phyloP scores from a whole-genome alignment of 78 protist genomes.

The Dictyostelium intermedium region DNA sequence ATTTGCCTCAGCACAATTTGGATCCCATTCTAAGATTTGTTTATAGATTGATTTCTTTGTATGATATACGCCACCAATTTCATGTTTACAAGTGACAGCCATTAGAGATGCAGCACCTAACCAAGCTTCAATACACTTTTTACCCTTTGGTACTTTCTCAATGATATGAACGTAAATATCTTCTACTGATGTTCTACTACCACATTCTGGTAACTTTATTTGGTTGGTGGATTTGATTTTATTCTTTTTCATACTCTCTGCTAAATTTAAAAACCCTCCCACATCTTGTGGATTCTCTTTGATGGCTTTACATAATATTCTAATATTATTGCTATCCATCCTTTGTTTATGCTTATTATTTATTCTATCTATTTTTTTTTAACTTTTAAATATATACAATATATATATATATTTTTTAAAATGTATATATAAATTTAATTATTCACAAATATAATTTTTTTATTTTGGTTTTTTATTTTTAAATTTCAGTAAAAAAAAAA shows the following conservation, averaged over 20 bases:
- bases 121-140: not conserved
- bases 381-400: not conserved
- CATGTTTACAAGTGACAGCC: slow-evolving; percentile 4
- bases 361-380: not conserved
- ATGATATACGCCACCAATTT: not conserved
- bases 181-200: not conserved
- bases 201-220: not conserved
- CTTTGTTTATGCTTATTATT: not conserved
- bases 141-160: not conserved
- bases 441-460: too few species aligned
- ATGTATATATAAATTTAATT: too few species aligned
- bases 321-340: not conserved
- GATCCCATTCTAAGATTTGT: slow-evolving; percentile 4
- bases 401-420: not conserved
- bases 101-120: not conserved
- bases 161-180: not conserved
- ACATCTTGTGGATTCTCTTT: not conserved
- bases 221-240: not conserved
- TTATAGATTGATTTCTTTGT: not conserved
- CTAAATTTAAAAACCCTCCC: not conserved
- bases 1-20: not conserved
- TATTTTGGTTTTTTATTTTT: too few species aligned
- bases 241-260: not conserved
- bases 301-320: not conserved
- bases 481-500: not conserved